Evolutionary conservation across 768 basidiomycete species (phyloP), one percentile per base, ranked within the genome.

Genomic region (Podaxis sp.): DNA sequence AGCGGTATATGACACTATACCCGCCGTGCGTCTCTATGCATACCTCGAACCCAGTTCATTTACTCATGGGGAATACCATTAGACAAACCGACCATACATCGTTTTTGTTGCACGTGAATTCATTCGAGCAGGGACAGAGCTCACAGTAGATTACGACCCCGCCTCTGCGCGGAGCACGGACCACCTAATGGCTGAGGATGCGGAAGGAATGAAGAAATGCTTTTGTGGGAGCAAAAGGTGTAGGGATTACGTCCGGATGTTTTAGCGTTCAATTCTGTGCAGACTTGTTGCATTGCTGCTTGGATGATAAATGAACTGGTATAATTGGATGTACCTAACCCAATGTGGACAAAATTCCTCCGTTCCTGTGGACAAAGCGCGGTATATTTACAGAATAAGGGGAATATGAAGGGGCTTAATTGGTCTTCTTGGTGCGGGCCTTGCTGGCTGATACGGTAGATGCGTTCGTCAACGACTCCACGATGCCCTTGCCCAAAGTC

Each of bases 111-210:
- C 87, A 0, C 74, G 70, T 0, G 61, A 71, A 41, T 68, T 82
- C 64, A 85, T 91, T 57, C 73, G 75, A 0, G 78, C 82, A 0
- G 70, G 75, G 26, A 82, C 78, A 0, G 89, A 90, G 64, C 79
- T 90, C 3, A 85, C 84, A 0, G 79, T 90, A 22, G 86, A 90
- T 70, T 91, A 90, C 65, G 76, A 85, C 63, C 88, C 89, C 5
- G 73, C 73, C 3, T 71, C 69, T 15, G 71, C 70, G 17, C 55
- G 41, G n/a, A 26, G 17, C 20, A 24, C 41, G 3, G 55, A 49
- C 3, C 8, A 24, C 13, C 41, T 12, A 5, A 20, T 15, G 13
- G 44, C 17, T 40, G 40, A 36, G 26, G 36, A 59, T n/a, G 51
- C 10, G 11, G 66, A 64, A 59, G 56, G 60, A 38, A 64, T 60